phyloP scores from a whole-genome alignment of 208 protist species.

The Acanthamoeba lenticulata region DNA sequence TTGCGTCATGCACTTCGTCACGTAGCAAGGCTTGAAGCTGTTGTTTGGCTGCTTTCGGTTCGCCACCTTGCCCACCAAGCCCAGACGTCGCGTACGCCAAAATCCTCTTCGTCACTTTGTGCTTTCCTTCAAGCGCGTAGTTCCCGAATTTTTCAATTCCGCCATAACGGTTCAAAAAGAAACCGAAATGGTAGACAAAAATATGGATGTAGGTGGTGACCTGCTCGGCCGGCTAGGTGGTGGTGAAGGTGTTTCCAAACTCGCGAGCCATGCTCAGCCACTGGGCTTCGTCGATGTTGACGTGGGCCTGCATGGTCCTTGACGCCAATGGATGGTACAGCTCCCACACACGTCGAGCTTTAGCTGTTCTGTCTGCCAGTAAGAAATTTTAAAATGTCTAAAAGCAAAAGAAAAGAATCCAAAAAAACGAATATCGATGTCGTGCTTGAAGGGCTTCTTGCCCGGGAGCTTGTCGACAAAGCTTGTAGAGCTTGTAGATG shows the following conservation, averaged over 20 bases:
- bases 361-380: not conserved
- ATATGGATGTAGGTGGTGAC: conserved; percentile 38
- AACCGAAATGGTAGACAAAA: conserved; percentile 11
- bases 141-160: conserved; percentile 18
- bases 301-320: not conserved
- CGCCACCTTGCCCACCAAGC: not conserved
- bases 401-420: too few relatives aligned
- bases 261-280: not conserved
- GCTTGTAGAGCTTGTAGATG: too few relatives aligned
- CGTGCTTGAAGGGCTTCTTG: too few relatives aligned
- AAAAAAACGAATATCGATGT: too few relatives aligned
- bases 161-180: not conserved
- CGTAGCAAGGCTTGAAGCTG: not conserved
- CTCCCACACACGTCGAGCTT: not conserved
- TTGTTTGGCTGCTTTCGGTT: not conserved
- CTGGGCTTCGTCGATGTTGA: not conserved
- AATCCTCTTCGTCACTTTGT: conserved; percentile 2
- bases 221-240: not conserved
- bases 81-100: not conserved
- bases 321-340: not conserved
- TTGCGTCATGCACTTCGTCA: not conserved
- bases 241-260: not conserved
- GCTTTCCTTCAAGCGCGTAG: conserved; percentile 16
- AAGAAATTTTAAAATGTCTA: too few relatives aligned
- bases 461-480: too few relatives aligned